A percentile compares a stretch with the other conserved stretches of the same genome.
phyloP scores from a whole-genome alignment of 352 stramenopile genomes.

The Aphanomyces invadans region DNA sequence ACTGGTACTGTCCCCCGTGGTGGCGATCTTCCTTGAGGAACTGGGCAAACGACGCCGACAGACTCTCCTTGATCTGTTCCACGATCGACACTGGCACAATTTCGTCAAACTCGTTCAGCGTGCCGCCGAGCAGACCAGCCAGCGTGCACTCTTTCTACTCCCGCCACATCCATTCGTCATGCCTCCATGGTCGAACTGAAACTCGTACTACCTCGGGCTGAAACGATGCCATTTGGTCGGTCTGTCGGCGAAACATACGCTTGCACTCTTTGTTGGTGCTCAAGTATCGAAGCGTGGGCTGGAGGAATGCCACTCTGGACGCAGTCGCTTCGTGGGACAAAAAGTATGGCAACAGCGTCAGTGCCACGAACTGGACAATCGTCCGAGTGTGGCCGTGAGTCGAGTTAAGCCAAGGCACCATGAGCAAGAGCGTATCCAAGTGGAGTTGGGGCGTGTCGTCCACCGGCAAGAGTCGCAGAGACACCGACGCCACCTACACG shows the following conservation, averaged over 20 bases:
- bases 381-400: constrained; percentile 78
- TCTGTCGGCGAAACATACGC: constrained; percentile 68
- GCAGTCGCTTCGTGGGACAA: constrained; percentile 32
- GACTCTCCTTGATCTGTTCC: constrained; percentile 50
- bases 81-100: constrained; percentile 54
- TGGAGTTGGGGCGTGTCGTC: constrained; percentile 6
- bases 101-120: constrained; percentile 68
- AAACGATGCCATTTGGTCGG: constrained; percentile 52
- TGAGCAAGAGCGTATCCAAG: constrained; percentile 16
- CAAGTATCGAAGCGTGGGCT: constrained; percentile 47
- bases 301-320: constrained; percentile 34
- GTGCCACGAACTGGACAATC: constrained; percentile 62
- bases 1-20: constrained; percentile 19
- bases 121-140: constrained; percentile 44
- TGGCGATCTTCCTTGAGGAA: constrained; percentile 39
- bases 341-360: constrained; percentile 54
- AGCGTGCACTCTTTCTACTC: constrained; percentile 54
- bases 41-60: constrained; percentile 64
- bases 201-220: constrained; percentile 30
- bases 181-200: not conserved
- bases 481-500: not conserved
- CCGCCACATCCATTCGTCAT: not conserved
- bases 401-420: constrained; percentile 70
- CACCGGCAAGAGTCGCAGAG: constrained; percentile 5
- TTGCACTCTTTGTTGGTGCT: constrained; percentile 81